Conservation (phyloP, 2,329 filamentous ascomycete species). For the Paracoccidioides lutzii region DNA sequence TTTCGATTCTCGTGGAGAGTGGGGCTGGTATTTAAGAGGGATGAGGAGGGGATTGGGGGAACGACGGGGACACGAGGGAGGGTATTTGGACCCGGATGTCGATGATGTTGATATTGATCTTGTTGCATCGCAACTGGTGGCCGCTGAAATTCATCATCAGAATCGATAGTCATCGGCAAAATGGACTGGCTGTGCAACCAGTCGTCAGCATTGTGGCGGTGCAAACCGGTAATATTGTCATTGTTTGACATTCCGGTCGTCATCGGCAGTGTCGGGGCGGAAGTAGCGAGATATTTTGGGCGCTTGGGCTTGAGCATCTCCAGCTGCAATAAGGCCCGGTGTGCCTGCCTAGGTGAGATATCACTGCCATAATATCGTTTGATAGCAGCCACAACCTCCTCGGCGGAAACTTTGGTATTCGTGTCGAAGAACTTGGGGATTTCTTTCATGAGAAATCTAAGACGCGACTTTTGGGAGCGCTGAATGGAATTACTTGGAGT, state of each 20-base stretch:
- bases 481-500: conserved; percentile 22
- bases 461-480: conserved; percentile 29
- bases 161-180: neutral
- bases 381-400: conserved; percentile 29
- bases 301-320: conserved; percentile 17
- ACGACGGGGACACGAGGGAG: neutral
- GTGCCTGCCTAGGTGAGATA: conserved; percentile 28
- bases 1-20: neutral
- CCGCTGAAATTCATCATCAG: neutral
- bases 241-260: neutral
- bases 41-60: neutral
- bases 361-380: conserved; percentile 31
- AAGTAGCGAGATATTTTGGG: neutral
- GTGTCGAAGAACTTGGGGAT: conserved; percentile 30
- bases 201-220: neutral
- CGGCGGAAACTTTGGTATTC: conserved; percentile 24
- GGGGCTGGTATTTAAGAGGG: too few relatives aligned
- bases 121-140: too few relatives aligned
- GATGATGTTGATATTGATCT: neutral
- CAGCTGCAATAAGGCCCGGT: conserved; percentile 25
- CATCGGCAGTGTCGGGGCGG: neutral
- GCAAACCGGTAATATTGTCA: neutral
- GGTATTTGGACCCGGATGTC: neutral
- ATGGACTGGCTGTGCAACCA: neutral
- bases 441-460: conserved; percentile 26